Evolutionary conservation across 2,329 filamentous ascomycete genomes (phyloP).

Genomic region (Lecanicillium sp.): DNA sequence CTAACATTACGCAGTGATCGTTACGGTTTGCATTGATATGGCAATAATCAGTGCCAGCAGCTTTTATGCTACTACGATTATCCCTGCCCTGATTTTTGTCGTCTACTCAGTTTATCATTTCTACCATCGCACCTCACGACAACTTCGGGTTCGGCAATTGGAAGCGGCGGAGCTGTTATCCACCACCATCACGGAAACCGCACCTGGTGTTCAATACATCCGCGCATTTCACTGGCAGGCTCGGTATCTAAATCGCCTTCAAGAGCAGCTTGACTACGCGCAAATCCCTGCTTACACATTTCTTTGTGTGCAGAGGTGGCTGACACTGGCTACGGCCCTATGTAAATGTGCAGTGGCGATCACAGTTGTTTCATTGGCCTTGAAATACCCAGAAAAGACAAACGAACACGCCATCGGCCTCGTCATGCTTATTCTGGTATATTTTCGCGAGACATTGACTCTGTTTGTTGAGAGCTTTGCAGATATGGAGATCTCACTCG

Average conservation of each 20-base stretch:
- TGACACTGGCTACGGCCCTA: conserved; percentile 34
- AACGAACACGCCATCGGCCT: background rate
- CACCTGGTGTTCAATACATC: conserved; percentile 15
- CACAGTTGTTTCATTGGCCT: conserved; percentile 25
- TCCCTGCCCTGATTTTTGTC: conserved; percentile 24
- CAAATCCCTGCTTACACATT: conserved; percentile 25
- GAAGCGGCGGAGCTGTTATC: conserved; percentile 41
- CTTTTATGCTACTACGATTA: conserved; percentile 17
- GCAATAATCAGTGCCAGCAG: conserved; percentile 15
- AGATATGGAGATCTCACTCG: background rate
- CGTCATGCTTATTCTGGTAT: background rate
- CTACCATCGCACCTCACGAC: conserved; percentile 43
- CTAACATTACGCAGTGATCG: background rate
- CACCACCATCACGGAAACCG: conserved; percentile 28
- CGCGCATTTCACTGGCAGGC: conserved; percentile 15
- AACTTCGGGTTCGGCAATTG: conserved; percentile 45
- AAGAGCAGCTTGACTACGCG: conserved; percentile 27
- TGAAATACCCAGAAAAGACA: background rate
- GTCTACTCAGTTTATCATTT: conserved; percentile 13
- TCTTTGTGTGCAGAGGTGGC: conserved; percentile 37
- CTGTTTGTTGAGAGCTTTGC: background rate
- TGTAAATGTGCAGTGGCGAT: conserved; percentile 21
- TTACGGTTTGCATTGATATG: conserved; percentile 15
- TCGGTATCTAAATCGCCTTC: conserved; percentile 31
- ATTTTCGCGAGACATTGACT: background rate